A percentile compares a stretch with the other conserved stretches of the same genome.
Conservation (phyloP, 495 filamentous ascomycete species). For the Penicillium crystallinum region DNA sequence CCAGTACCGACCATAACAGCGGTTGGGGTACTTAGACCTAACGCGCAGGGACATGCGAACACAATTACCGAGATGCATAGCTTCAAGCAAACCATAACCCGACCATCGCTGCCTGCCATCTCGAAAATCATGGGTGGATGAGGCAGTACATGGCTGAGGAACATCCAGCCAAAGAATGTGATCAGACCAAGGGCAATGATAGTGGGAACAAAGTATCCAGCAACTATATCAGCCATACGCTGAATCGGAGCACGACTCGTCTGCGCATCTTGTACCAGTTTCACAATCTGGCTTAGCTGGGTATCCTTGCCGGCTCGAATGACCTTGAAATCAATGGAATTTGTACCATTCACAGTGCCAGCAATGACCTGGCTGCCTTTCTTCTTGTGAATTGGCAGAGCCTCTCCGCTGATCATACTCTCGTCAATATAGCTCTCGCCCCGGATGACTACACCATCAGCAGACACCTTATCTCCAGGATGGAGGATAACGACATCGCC, state of each 20-base stretch:
- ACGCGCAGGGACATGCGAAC: slow-evolving; percentile 93
- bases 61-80: slow-evolving; percentile 98
- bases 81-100: slow-evolving; percentile 93
- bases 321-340: slow-evolving; percentile 87
- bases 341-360: slow-evolving; percentile 94
- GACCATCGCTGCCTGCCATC: slow-evolving; percentile 74
- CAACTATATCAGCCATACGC: slow-evolving; percentile 82
- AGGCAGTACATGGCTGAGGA: slow-evolving; percentile 79
- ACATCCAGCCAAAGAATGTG: slow-evolving; percentile 92
- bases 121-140: slow-evolving; percentile 86
- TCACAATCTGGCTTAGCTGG: slow-evolving; percentile 95
- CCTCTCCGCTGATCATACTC: slow-evolving; percentile 97
- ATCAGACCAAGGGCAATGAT: slow-evolving; percentile 78
- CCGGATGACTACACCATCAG: slow-evolving; percentile 79
- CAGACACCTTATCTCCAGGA: slow-evolving; percentile 94
- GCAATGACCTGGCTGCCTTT: slow-evolving; percentile 78
- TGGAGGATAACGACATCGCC: slow-evolving; percentile 89
- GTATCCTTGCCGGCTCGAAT: slow-evolving; percentile 91
- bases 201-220: slow-evolving; percentile 89
- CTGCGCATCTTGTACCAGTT: slow-evolving; percentile 93
- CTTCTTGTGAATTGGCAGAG: slow-evolving; percentile 84
- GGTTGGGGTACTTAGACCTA: slow-evolving; percentile 90
- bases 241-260: slow-evolving; percentile 94
- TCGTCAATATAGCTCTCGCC: slow-evolving; percentile 95
- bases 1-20: slow-evolving; percentile 99